Evolutionary conservation across 2,329 filamentous ascomycete genomes (phyloP).

Genomic region (Sclerotinia borealis): DNA sequence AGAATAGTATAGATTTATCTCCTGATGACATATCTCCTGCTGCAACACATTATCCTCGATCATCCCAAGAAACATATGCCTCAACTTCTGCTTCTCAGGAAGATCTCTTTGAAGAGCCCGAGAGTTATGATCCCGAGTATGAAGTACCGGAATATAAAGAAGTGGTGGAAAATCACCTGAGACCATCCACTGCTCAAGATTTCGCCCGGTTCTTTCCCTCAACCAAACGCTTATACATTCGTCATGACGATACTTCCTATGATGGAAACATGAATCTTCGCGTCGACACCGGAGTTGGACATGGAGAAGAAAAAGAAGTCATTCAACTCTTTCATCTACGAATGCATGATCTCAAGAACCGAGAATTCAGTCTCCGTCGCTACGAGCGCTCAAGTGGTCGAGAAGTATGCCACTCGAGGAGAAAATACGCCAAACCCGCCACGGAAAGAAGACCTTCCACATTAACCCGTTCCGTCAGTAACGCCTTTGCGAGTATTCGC

Average conservation of each 20-base stretch:
- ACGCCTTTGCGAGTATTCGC: constrained; percentile 36
- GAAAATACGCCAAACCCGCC: constrained; percentile 56
- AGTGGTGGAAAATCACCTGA: constrained; percentile 56
- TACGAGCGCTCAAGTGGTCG: constrained; percentile 91
- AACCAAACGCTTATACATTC: constrained; percentile 69
- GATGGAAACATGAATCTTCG: constrained; percentile 97
- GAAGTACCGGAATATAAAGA: constrained; percentile 43
- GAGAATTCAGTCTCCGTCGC: constrained; percentile 83
- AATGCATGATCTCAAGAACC: constrained; percentile 82
- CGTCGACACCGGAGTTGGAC: constrained; percentile 68
- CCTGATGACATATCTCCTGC: constrained; percentile 23
- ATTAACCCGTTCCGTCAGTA: constrained; percentile 52
- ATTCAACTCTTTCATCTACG: constrained; percentile 82
- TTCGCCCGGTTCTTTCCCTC: constrained; percentile 87
- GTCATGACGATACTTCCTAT: constrained; percentile 81
- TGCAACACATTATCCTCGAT: constrained; percentile 32
- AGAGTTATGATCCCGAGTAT: constrained; percentile 34
- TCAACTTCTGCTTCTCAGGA: constrained; percentile 61
- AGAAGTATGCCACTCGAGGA: constrained; percentile 80
- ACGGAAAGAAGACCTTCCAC: constrained; percentile 33
- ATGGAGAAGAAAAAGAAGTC: constrained; percentile 51
- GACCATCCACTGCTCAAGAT: constrained; percentile 72
- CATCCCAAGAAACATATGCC: constrained; percentile 63
- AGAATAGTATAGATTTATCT: background rate
- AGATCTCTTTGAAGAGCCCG: constrained; percentile 45